Base-by-base conservation (phyloP, 176 grass and related monocot species). In the Musa troglodytarum region DNA sequence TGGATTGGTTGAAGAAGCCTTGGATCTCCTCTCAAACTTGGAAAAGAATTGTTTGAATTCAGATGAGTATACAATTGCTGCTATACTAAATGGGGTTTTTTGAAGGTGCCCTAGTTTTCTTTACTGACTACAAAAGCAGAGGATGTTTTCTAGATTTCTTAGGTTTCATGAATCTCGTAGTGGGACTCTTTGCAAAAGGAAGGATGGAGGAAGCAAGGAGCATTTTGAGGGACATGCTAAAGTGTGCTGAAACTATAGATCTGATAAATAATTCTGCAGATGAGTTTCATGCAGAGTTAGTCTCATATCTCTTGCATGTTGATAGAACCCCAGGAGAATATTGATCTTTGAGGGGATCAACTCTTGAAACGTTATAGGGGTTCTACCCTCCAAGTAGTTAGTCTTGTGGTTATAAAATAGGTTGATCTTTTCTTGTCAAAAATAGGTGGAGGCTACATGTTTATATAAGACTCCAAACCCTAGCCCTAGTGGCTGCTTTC, bases 191-290 rank as follows among this genome's bases (percentile, higher is more conserved):
- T 57, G 74, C 85, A 53, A 96, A 92, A 84, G 89, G 92, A 84
- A 96, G 92, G 83, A 83, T 89, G 83, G 92, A 96, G 77, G 87
- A 96, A 83, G 82, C 89, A 25, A 89, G 92, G 77, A 79, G 67
- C 53, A 87, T 96, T 54, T 75, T 96, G 74, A 84, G 85, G 75
- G 85, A 89, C 72, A 89, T 96, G 92, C 83, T 96, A 72, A 85
- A 82, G 59, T 87, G 84, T 81, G 80, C 82, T 67, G 73, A 96
- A 84, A 70, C 89, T 2, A 52, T 61, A 23, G 81, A 87, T 28
- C 66, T 88, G 54, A 92, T 96, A 87, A 89, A 96, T 76, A 88
- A 21, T 26, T 79, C 76, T 78, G 92, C 87, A 83, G 50, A 85
- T 92, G 77, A 84, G 4, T 73, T 86, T 69, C 59, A 88, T 80